These are phyloP conservation scores for Suillus sp. DNA, from an alignment of 768 basidiomycete species.

Conservation along the genomic window DNA sequence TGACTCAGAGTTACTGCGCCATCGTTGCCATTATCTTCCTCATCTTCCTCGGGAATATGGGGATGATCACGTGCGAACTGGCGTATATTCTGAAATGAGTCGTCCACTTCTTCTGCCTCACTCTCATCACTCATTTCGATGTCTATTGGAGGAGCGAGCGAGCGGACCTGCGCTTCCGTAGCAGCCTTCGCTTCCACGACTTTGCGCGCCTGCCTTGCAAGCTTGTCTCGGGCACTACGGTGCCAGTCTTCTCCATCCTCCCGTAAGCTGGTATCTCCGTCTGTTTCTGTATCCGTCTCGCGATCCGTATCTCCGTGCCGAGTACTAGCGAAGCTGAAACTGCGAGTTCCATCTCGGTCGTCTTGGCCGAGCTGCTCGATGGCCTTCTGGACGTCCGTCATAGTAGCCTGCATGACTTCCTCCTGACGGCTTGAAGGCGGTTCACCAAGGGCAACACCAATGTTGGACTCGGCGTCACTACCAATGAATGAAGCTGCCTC, in stretches of 20 bases:
- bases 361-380: slow-evolving; percentile 80
- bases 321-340: slow-evolving; percentile 79
- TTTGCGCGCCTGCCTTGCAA: slow-evolving; percentile 69
- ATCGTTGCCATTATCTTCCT: slow-evolving; percentile 45
- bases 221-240: slow-evolving; percentile 60
- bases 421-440: slow-evolving; percentile 33
- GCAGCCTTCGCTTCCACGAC: slow-evolving; percentile 49
- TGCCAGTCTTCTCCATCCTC: slow-evolving; percentile 59
- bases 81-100: slow-evolving; percentile 39
- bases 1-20: slow-evolving; percentile 27
- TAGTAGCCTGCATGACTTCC: slow-evolving; percentile 81
- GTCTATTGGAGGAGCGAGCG: slow-evolving; percentile 63
- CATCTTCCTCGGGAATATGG: slow-evolving; percentile 72
- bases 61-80: slow-evolving; percentile 50
- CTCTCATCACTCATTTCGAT: slow-evolving; percentile 82
- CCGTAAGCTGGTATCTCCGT: slow-evolving; percentile 54
- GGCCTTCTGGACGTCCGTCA: slow-evolving; percentile 89
- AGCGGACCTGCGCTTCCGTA: slow-evolving; percentile 48
- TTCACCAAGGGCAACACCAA: slow-evolving; percentile 30
- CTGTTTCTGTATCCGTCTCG: slow-evolving; percentile 47
- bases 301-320: slow-evolving; percentile 52
- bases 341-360: slow-evolving; percentile 59
- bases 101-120: slow-evolving; percentile 62
- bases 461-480: slow-evolving; percentile 26
- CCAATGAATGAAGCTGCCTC: slow-evolving; percentile 41